Percentiles rank a stretch among this genome's conserved stretches.
phyloP scores from a whole-genome alignment of 2,329 filamentous ascomycete species.

The Polytolypa hystricis region DNA sequence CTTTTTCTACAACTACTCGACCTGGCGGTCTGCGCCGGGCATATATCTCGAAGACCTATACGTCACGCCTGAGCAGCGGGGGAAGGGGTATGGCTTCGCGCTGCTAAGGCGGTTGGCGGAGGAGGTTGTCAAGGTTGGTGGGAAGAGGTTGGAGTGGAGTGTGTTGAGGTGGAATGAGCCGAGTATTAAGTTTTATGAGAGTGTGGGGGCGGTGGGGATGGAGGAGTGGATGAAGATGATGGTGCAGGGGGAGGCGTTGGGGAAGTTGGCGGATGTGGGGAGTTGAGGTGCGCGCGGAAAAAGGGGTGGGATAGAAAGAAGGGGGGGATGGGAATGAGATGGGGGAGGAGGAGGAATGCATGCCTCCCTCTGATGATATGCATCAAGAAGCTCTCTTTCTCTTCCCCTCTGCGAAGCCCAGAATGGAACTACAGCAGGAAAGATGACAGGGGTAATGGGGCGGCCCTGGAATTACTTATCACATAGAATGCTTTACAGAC shows the following conservation, averaged over 20 bases:
- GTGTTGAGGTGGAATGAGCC: slow-evolving; percentile 90
- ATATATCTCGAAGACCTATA: slow-evolving; percentile 94
- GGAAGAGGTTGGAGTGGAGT: slow-evolving; percentile 74
- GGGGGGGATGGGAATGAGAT: too few relatives aligned
- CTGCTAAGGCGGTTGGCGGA: slow-evolving; percentile 67
- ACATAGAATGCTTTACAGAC: too few relatives aligned
- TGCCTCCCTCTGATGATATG: background rate
- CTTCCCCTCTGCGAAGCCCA: too few relatives aligned
- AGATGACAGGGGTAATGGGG: too few relatives aligned
- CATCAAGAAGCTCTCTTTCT: background rate
- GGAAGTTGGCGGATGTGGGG: slow-evolving; percentile 26
- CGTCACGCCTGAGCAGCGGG: slow-evolving; percentile 58
- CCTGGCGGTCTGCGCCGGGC: slow-evolving; percentile 76
- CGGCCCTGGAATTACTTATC: too few relatives aligned
- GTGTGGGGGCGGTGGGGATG: slow-evolving; percentile 34
- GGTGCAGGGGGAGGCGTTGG: slow-evolving; percentile 36
- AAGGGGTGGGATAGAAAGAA: background rate
- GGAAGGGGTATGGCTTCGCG: slow-evolving; percentile 66
- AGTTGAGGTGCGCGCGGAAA: background rate
- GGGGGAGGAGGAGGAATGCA: too few relatives aligned
- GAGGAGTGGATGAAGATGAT: slow-evolving; percentile 42
- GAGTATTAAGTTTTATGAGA: slow-evolving; percentile 71
- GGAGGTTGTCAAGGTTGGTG: slow-evolving; percentile 61
- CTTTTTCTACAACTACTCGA: slow-evolving; percentile 93
- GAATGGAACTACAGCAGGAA: background rate